Conservation (phyloP, 2,329 filamentous ascomycete genomes). For the Ophiosphaerella korrae region DNA sequence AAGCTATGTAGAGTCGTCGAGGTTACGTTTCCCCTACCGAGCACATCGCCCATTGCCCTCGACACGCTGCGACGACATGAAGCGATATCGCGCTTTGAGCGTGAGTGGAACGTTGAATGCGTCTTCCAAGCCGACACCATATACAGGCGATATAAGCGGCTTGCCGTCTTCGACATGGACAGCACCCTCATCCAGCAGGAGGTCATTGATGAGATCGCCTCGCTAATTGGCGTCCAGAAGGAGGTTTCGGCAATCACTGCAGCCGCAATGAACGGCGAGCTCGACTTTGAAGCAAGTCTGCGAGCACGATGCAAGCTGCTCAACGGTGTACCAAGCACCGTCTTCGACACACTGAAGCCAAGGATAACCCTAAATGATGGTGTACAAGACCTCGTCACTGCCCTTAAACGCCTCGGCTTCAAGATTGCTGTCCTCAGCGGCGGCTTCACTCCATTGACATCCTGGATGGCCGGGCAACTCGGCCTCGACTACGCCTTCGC, state of each 20-base stretch:
- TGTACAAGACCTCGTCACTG: conserved; percentile 73
- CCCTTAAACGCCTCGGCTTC: conserved; percentile 77
- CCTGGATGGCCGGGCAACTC: conserved; percentile 80
- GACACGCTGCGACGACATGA: conserved; percentile 78
- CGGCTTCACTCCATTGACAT: conserved; percentile 86
- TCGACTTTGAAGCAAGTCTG: conserved; percentile 87
- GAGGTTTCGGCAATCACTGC: conserved; percentile 87
- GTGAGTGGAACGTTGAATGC: conserved; percentile 87
- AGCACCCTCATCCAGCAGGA: conserved; percentile 96
- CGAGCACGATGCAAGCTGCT: conserved; percentile 80
- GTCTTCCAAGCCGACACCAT: conserved; percentile 75
- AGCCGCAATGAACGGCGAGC: conserved; percentile 92
- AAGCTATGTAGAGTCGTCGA: conserved; percentile 69
- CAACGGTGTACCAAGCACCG: conserved; percentile 75
- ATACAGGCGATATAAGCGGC: conserved; percentile 77
- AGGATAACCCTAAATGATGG: conserved; percentile 83
- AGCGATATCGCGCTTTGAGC: conserved; percentile 78
- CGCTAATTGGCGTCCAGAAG: conserved; percentile 79
- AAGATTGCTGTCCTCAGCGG: conserved; percentile 91
- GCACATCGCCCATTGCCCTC: conserved; percentile 57
- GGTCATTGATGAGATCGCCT: conserved; percentile 93
- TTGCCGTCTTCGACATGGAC: conserved; percentile 99
- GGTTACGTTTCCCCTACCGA: conserved; percentile 65
- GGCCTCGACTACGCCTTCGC: conserved; percentile 88
- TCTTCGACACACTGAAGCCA: conserved; percentile 78